Conservation (phyloP, 2,329 filamentous ascomycete species). For the Paraphaeosphaeria sporulosa region DNA sequence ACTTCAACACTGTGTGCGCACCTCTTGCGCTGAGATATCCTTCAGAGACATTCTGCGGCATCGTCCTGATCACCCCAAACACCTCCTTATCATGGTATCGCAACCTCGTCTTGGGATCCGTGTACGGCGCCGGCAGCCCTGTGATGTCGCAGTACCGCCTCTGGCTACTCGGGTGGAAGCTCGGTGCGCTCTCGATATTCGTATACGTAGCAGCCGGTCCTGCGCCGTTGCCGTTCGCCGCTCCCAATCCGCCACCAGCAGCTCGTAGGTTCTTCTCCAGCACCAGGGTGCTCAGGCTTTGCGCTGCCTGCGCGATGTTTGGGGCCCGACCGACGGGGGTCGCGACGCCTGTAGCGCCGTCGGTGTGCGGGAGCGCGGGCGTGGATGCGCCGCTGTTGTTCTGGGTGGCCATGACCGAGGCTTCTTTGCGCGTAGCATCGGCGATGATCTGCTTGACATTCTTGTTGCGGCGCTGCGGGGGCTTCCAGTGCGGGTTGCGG, state of each 20-base stretch:
- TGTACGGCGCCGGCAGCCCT: constrained; percentile 87
- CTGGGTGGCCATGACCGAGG: constrained; percentile 84
- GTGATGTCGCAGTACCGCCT: constrained; percentile 97
- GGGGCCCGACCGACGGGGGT: constrained; percentile 59
- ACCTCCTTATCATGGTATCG: constrained; percentile 94
- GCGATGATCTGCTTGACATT: constrained; percentile 96
- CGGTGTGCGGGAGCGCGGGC: constrained; percentile 51
- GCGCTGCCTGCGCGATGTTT: constrained; percentile 88
- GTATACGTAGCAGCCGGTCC: constrained; percentile 84
- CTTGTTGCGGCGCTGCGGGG: constrained; percentile 95
- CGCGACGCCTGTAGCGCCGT: constrained; percentile 45
- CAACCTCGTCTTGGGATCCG: constrained; percentile 92
- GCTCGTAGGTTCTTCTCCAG: constrained; percentile 75
- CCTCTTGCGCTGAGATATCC: constrained; percentile 88
- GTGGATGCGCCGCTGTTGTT: constrained; percentile 83
- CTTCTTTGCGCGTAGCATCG: constrained; percentile 86
- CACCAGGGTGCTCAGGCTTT: constrained; percentile 85
- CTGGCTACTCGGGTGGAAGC: constrained; percentile 76
- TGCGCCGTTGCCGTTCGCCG: constrained; percentile 52
- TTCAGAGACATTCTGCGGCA: constrained; percentile 85
- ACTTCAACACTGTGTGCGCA: constrained; percentile 93
- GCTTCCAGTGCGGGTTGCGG: constrained; percentile 89
- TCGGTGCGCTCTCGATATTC: constrained; percentile 94
- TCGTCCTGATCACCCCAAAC: constrained; percentile 79
- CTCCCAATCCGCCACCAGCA: constrained; percentile 34